Evolutionary conservation across 176 grass and related monocot genomes (phyloP), one percentile per base, ranked within the genome.

Genomic region (Bromus sterilis): DNA sequence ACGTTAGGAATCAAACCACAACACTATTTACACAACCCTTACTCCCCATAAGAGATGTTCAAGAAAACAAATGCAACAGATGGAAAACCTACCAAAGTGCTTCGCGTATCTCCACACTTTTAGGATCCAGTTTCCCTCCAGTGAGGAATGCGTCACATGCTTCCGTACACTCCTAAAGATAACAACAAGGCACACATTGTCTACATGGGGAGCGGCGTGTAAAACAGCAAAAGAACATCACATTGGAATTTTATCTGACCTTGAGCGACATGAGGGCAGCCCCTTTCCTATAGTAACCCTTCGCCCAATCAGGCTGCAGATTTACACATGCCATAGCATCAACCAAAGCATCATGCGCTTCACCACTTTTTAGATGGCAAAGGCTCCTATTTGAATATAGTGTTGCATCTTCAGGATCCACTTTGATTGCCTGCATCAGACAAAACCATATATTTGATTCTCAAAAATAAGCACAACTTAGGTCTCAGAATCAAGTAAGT

Each of bases 281-380:
- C 73, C 86, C 86, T 83, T 83, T 87, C 57, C 86, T 65, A 56
- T 87, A 87, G 56, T 83, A 78, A 64, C 65, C 86, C 62, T 87
- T 83, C 39, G 32, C 30, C 86, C 86, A 87, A 21, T 83, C 56
- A 42, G 86, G 80, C 41, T n/a, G 55, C 56, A 78, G 42, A 10
- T 7, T 71, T 53, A 87, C 56, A 74, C 80, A 87, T 64, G 25
- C 2, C 40, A 78, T 20, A 71, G 86, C 86, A 55, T 83, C 74
- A 55, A 26, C 16, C 39, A 87, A 53, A 43, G 86, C 86, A 36
- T 83, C 65, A 29, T 15, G 18, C 6, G 56, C 56, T 11, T 25
- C 34, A 34, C 80, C 62, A 37, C 44, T 26, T 32, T 82, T 82
- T 44, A 82, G 72, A 48, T 32, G 55, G 35, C 79, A 82, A 11